A percentile compares a stretch with the other conserved stretches of the same genome.
Evolutionary conservation across 768 basidiomycete genomes (phyloP).

Genomic region (Pleurotus sapidus): DNA sequence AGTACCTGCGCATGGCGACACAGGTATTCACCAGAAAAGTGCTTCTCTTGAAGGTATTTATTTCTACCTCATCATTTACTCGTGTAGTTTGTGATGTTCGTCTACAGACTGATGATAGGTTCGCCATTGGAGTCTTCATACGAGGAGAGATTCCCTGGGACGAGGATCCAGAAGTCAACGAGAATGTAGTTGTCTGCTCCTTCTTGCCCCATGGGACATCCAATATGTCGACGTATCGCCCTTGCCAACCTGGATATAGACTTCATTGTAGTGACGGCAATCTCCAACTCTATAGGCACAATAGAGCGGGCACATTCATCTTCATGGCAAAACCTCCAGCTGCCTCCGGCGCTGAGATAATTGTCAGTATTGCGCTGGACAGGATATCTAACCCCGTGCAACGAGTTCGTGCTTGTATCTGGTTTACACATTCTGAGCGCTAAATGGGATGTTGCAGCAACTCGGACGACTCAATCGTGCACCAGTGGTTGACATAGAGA

Average conservation of each 20-base stretch:
- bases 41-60: constrained; percentile 50
- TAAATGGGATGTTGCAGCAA: constrained; percentile 38
- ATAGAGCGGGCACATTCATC: constrained; percentile 53
- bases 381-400: constrained; percentile 56
- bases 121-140: constrained; percentile 63
- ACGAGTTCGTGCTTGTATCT: constrained; percentile 29
- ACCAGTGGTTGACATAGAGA: constrained; percentile 51
- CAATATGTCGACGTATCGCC: constrained; percentile 43
- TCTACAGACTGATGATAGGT: constrained; percentile 55
- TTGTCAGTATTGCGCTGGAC: constrained; percentile 58
- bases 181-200: constrained; percentile 60
- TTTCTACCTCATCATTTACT: not conserved
- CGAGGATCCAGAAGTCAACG: constrained; percentile 53
- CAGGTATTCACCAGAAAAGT: constrained; percentile 59
- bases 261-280: constrained; percentile 54
- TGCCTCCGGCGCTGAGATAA: constrained; percentile 43
- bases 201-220: constrained; percentile 55
- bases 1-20: constrained; percentile 53
- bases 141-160: constrained; percentile 56
- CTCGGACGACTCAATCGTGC: constrained; percentile 53
- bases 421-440: not conserved
- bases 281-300: constrained; percentile 57
- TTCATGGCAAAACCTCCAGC: constrained; percentile 49
- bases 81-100: not conserved
- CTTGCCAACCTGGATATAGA: constrained; percentile 51